phyloP scores from a whole-genome alignment of 257 asterid genomes.

The Thymus mandschuricus region DNA sequence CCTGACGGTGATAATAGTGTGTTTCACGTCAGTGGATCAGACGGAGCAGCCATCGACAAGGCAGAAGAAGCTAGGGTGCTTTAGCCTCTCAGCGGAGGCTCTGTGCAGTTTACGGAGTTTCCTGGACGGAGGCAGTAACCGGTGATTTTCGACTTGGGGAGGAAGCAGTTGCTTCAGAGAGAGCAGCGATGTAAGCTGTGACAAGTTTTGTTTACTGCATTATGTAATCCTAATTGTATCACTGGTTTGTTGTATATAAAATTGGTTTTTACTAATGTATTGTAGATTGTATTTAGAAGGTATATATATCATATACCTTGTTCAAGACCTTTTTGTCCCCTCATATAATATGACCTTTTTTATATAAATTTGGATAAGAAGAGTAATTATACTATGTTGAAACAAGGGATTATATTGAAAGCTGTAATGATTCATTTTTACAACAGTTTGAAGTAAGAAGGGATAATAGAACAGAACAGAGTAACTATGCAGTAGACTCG shows the following conservation, averaged over 20 bases:
- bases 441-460: slow-evolving; percentile 19
- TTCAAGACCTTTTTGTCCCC: neutral
- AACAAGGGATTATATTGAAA: neutral
- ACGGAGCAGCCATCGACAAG: slow-evolving; percentile 38
- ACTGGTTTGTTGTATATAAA: slow-evolving; percentile 38
- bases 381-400: no score
- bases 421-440: slow-evolving; percentile 24
- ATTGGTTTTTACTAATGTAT: slow-evolving; percentile 39
- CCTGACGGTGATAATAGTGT: slow-evolving; percentile 70
- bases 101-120: slow-evolving; percentile 58
- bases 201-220: slow-evolving; percentile 18
- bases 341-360: neutral
- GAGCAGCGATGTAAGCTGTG: slow-evolving; percentile 23
- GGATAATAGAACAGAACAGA: neutral
- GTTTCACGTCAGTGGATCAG: slow-evolving; percentile 55
- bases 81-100: slow-evolving; percentile 81
- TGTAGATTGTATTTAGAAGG: neutral
- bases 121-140: slow-evolving; percentile 52
- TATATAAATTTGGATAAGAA: no score
- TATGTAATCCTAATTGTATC: slow-evolving; percentile 18
- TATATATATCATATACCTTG: neutral
- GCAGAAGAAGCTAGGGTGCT: slow-evolving; percentile 52
- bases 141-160: slow-evolving; percentile 26
- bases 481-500: slow-evolving; percentile 44
- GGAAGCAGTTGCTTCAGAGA: slow-evolving; percentile 35